Percentiles rank a stretch among this genome's conserved stretches.
phyloP scores from a whole-genome alignment of 306 rosid species.

The Dryas octopetala region DNA sequence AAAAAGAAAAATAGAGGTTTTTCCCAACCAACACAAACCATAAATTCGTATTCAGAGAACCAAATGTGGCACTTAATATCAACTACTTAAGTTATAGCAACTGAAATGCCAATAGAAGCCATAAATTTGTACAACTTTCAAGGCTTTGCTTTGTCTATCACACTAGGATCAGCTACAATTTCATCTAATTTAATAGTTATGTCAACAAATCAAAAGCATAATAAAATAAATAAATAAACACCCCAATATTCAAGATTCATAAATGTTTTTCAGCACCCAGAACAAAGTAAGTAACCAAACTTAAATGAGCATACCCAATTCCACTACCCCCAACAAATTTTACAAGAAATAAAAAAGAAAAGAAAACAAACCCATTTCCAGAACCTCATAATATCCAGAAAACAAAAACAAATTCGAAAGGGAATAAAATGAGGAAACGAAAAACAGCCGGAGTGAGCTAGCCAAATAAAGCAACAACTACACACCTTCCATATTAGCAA shows the following conservation, averaged over 20 bases:
- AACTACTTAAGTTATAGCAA: neutral
- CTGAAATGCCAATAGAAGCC: neutral
- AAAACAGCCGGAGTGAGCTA: neutral
- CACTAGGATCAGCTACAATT: conserved; percentile 8
- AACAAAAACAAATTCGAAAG: neutral
- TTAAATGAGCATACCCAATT: conserved; percentile 6
- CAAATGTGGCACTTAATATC: conserved; percentile 1
- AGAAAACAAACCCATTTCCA: conserved; percentile 17
- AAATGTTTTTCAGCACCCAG: conserved; percentile 10
- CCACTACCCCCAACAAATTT: neutral
- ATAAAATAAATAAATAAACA: neutral
- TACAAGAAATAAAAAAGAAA: neutral
- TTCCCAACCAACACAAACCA: neutral
- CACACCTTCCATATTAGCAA: conserved; percentile 96
- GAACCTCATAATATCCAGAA: conserved; percentile 10
- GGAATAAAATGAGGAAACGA: neutral
- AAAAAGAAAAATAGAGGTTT: neutral
- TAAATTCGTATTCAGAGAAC: neutral
- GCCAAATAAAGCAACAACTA: neutral
- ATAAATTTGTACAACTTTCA: neutral
- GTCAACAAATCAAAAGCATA: neutral
- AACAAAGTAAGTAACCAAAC: neutral
- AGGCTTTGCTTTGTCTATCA: neutral
- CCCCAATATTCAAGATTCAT: neutral
- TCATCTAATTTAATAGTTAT: neutral